A percentile compares a stretch with the other conserved stretches of the same genome.
Evolutionary conservation across 2,329 filamentous ascomycete genomes (phyloP).

Genomic region (Nannizziopsis arthrosporioides): DNA sequence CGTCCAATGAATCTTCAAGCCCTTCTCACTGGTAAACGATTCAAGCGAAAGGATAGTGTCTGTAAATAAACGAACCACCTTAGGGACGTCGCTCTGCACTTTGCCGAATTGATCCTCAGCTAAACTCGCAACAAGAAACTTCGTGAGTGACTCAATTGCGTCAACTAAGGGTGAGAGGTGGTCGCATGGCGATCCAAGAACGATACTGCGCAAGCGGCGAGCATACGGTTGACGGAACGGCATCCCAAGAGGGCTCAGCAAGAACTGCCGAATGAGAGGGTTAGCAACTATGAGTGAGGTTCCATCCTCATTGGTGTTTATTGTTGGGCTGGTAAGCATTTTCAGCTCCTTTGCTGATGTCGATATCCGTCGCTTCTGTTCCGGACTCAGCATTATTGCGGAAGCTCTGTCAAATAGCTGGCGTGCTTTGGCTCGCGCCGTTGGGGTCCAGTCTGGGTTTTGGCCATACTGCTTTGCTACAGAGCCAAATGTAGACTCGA

Average conservation of each 20-base stretch:
- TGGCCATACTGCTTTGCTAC: constrained; percentile 38
- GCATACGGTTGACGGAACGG: constrained; percentile 61
- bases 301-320: constrained; percentile 37
- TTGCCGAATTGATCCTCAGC: constrained; percentile 73
- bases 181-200: constrained; percentile 63
- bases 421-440: constrained; percentile 28
- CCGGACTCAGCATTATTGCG: constrained; percentile 29
- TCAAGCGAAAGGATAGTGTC: constrained; percentile 58
- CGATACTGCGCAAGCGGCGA: constrained; percentile 51
- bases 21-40: constrained; percentile 43
- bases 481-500: constrained; percentile 34
- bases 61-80: constrained; percentile 63
- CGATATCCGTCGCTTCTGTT: constrained; percentile 30
- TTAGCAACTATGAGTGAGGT: constrained; percentile 41
- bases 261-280: constrained; percentile 37
- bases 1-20: constrained; percentile 59
- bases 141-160: constrained; percentile 57
- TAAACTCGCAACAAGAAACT: constrained; percentile 60
- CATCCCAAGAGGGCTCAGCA: constrained; percentile 47
- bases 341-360: constrained; percentile 30
- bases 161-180: constrained; percentile 58
- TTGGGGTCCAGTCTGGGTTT: constrained; percentile 34
- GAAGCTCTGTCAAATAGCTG: constrained; percentile 31
- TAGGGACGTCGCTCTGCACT: constrained; percentile 69
- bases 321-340: constrained; percentile 24